Conservation (phyloP, 2,329 filamentous ascomycete genomes). For the Aspergillus brunneoviolaceus region DNA sequence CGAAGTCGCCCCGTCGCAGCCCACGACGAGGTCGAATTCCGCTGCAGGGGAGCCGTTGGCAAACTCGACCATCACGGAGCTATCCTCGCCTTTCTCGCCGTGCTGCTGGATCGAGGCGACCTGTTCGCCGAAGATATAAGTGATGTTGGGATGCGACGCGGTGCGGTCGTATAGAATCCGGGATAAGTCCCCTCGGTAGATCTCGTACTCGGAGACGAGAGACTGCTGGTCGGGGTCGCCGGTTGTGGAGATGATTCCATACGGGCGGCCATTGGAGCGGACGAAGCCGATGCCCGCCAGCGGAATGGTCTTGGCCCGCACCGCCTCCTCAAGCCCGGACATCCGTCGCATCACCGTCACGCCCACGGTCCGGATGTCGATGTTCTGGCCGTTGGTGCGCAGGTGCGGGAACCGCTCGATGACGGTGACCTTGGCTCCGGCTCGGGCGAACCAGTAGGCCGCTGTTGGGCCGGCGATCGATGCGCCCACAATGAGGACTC, state of each 20-base stretch:
- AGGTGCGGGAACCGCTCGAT: slow-evolving; percentile 1
- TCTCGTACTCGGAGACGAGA: background rate
- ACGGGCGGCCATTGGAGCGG: background rate
- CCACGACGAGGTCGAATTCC: slow-evolving; percentile 1
- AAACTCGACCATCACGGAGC: background rate
- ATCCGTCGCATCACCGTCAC: background rate
- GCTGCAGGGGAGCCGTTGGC: background rate
- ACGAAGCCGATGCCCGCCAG: background rate
- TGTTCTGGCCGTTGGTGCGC: background rate
- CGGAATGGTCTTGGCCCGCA: background rate
- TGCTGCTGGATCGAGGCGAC: slow-evolving; percentile 2
- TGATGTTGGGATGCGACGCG: background rate
- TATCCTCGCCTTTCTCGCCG: background rate
- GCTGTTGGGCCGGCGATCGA: background rate
- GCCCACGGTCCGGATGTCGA: slow-evolving; percentile 1
- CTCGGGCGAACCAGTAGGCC: slow-evolving; percentile 4
- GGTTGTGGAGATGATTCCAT: background rate
- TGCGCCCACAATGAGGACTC: background rate
- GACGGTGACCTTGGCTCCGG: slow-evolving; percentile 1
- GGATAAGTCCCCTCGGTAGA: background rate
- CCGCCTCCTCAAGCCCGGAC: background rate
- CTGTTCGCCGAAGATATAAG: slow-evolving; percentile 4
- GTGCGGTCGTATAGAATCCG: background rate
- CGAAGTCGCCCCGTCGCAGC: background rate
- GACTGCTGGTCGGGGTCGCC: slow-evolving; percentile 3